Conservation (phyloP, 75 land plant genomes). For the Picea sitchensis region DNA sequence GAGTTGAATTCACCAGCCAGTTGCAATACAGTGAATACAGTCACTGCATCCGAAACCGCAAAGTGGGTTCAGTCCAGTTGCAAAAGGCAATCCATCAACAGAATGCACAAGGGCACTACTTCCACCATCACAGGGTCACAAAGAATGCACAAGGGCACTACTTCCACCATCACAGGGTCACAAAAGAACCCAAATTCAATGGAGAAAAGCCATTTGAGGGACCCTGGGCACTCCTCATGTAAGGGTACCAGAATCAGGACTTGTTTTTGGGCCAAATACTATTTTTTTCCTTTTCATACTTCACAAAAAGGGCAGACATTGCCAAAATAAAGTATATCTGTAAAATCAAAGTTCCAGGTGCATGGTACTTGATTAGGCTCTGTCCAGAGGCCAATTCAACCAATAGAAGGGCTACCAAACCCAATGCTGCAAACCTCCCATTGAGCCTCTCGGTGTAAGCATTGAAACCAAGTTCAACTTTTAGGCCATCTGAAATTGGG, state of each 20-base stretch:
- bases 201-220: too few relatives aligned
- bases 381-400: slow-evolving; percentile 79
- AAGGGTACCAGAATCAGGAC: neutral
- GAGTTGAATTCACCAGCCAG: too few relatives aligned
- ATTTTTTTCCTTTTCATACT: slow-evolving; percentile 79
- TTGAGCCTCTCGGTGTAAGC: slow-evolving; percentile 73
- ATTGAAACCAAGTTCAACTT: slow-evolving; percentile 80
- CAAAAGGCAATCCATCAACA: too few relatives aligned
- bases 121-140: too few relatives aligned
- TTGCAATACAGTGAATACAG: too few relatives aligned
- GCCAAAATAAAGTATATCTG: slow-evolving; percentile 75
- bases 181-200: too few relatives aligned
- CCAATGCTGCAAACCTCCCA: slow-evolving; percentile 71
- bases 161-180: too few relatives aligned
- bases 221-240: too few relatives aligned
- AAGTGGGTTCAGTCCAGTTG: too few relatives aligned
- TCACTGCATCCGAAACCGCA: too few relatives aligned
- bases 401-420: slow-evolving; percentile 66
- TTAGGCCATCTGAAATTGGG: slow-evolving; percentile 54
- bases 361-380: slow-evolving; percentile 61
- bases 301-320: slow-evolving; percentile 55
- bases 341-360: slow-evolving; percentile 46
- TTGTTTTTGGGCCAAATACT: slow-evolving; percentile 70
- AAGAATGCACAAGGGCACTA: too few relatives aligned
- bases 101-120: too few relatives aligned